These are phyloP conservation scores for Eucalyptus dawsonii DNA, from an alignment of 345 rosid genomes.

Conservation along the genomic window DNA sequence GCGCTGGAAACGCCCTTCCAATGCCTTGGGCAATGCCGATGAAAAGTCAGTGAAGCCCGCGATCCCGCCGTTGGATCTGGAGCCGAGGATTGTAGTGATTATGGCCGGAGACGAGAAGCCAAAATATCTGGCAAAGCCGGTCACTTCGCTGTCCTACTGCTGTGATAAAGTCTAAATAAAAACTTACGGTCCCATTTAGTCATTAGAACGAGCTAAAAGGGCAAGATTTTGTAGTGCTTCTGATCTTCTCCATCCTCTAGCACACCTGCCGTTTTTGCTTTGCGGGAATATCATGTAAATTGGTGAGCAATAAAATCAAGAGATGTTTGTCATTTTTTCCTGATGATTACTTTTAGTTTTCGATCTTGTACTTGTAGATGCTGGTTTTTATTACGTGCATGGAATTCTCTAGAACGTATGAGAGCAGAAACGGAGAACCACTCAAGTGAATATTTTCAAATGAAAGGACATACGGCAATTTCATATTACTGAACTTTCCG, in stretches of 20 bases:
- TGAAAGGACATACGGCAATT: neutral
- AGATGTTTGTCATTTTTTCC: neutral
- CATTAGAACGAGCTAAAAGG: neutral
- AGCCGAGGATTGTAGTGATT: constrained; percentile 18
- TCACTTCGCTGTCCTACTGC: neutral
- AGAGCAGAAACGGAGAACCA: neutral
- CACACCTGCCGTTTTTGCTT: neutral
- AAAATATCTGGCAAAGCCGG: constrained; percentile 10
- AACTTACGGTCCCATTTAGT: neutral
- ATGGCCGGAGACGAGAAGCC: constrained; percentile 38
- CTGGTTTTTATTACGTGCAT: neutral
- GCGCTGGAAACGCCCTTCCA: neutral
- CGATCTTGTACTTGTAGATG: neutral
- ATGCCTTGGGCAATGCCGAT: neutral
- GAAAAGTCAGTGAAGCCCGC: neutral
- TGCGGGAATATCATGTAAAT: neutral
- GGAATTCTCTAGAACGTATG: neutral
- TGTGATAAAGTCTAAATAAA: neutral
- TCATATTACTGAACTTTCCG: neutral
- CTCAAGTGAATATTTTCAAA: neutral
- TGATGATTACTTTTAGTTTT: neutral
- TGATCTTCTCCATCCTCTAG: no score
- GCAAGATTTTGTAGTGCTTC: no score
- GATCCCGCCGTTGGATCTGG: neutral
- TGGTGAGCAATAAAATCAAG: neutral